Evolutionary conservation across 805 yeast genomes (phyloP), one percentile per base, ranked within the genome.

Genomic region (Pichia occidentalis): DNA sequence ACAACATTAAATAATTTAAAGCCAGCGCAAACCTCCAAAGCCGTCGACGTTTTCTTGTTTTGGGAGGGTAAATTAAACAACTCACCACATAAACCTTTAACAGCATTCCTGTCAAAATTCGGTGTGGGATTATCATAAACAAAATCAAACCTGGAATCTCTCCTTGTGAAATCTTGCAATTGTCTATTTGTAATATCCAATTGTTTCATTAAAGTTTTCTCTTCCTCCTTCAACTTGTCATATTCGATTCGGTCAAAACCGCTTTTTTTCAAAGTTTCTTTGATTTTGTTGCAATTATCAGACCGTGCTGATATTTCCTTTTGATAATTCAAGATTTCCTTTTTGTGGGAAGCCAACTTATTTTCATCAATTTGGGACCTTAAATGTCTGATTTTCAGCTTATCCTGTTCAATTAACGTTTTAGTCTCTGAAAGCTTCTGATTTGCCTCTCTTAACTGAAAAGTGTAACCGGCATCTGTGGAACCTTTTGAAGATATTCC

Each of bases 1-100:
- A 92, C 86, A 24, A 94, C 84, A 52, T 88, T 87, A 57, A 77
- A 94, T 22, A 94, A 60, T 49, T 88, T 69, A 5, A 90, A 94
- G 33, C 98, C 99, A 2, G 97, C 98, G 56, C 95, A 81, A 2
- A 85, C 81, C 59, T 92, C 97, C 24, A 92, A 64, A 1, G 99
- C 98, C 19, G 80, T 68, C 1, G 95, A 80, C 37, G 79, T 76
- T 19, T 73, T 71, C 38, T 61, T 55, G 34, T 80, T 74, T 1
- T 66, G 55, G 30, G 78, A 76, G 13, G 71, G 71, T 16, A 92
- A 55, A 1, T 68, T 60, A 54, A 94, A 86, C 34, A 92, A 63
- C 53, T 84, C 92, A 2, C 95, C 95, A 11, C 90, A 95, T 13
- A 87, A 74, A 31, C 99, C 99, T 52, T 78, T 80, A 4, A 92